Evolutionary conservation across 1,284 basidiomycete genomes (phyloP).

Genomic region (Trametes pubescens): DNA sequence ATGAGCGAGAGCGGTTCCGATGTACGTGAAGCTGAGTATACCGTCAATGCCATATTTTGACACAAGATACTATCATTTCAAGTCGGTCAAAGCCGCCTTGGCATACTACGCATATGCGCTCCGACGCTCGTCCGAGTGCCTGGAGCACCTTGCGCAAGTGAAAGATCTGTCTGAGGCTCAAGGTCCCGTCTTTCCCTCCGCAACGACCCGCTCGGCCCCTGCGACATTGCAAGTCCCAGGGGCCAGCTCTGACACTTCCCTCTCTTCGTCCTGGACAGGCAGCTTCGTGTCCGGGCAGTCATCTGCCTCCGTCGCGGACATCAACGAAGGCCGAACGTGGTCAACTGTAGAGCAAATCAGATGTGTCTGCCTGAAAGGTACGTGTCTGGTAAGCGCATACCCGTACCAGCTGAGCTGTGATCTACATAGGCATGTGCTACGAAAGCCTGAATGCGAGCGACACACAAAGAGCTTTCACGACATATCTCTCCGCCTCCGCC

Average conservation of each 20-base stretch:
- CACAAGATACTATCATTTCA: conserved; percentile 6
- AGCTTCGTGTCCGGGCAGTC: conserved; percentile 55
- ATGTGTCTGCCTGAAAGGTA: conserved; percentile 76
- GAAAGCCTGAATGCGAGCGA: conserved; percentile 59
- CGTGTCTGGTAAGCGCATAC: conserved; percentile 25
- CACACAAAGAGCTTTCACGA: conserved; percentile 55
- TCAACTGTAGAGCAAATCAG: conserved; percentile 69
- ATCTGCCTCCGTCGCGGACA: conserved; percentile 52
- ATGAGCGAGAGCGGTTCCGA: conserved; percentile 63
- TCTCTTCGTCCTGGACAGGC: conserved; percentile 54
- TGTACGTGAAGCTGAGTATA: conserved; percentile 52
- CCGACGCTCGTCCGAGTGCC: conserved; percentile 67
- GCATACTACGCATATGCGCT: conserved; percentile 84
- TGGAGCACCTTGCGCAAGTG: conserved; percentile 64
- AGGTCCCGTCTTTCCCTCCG: conserved; percentile 56
- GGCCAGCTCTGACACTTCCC: conserved; percentile 49
- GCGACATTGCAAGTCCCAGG: conserved; percentile 48
- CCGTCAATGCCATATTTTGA: conserved; percentile 19
- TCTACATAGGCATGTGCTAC: conserved; percentile 55
- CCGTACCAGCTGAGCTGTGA: conserved; percentile 5
- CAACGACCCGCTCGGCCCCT: conserved; percentile 52
- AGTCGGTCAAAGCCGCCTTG: conserved; percentile 69
- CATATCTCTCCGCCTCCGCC: conserved; percentile 63
- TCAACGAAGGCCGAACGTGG: conserved; percentile 72
- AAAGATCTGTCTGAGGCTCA: conserved; percentile 60